Conservation (phyloP, 116 monocot genomes). For the Cymodocea nodosa region DNA sequence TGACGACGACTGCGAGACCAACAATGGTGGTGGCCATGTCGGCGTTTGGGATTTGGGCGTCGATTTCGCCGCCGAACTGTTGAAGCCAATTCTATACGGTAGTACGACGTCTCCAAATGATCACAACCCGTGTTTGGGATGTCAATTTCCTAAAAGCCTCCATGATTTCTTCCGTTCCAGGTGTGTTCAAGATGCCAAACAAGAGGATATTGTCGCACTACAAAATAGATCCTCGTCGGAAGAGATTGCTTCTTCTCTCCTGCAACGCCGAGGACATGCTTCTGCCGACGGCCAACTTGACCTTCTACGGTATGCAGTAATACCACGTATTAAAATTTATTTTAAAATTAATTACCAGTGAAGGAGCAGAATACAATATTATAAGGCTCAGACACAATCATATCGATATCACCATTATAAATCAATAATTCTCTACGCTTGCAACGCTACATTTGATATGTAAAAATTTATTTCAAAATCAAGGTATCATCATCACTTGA, state of each 20-base stretch:
- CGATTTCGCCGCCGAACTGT: slow-evolving; percentile 34
- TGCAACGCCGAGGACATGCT: slow-evolving; percentile 96
- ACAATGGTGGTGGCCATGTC: background rate
- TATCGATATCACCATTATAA: no score
- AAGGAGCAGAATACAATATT: no score
- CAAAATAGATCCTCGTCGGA: slow-evolving; percentile 49
- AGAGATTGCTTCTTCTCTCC: slow-evolving; percentile 50
- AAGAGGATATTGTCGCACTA: slow-evolving; percentile 81
- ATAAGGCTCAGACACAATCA: no score
- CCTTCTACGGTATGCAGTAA: slow-evolving; percentile 90
- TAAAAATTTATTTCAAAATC: no score
- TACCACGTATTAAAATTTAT: no score
- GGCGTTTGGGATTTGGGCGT: slow-evolving; percentile 22
- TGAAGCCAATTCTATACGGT: slow-evolving; percentile 49
- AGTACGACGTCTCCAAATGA: no score
- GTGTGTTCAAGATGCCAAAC: slow-evolving; percentile 68
- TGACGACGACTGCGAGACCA: background rate
- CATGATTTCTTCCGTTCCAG: slow-evolving; percentile 16
- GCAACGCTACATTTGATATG: no score
- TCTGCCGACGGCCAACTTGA: slow-evolving; percentile 80
- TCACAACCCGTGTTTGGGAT: no score
- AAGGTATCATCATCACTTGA: no score
- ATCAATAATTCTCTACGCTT: no score
- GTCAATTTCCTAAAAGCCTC: no score
- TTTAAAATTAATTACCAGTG: no score